These are phyloP conservation scores for Suillus tomentosus DNA, from an alignment of 768 basidiomycete genomes.

Conservation along the genomic window DNA sequence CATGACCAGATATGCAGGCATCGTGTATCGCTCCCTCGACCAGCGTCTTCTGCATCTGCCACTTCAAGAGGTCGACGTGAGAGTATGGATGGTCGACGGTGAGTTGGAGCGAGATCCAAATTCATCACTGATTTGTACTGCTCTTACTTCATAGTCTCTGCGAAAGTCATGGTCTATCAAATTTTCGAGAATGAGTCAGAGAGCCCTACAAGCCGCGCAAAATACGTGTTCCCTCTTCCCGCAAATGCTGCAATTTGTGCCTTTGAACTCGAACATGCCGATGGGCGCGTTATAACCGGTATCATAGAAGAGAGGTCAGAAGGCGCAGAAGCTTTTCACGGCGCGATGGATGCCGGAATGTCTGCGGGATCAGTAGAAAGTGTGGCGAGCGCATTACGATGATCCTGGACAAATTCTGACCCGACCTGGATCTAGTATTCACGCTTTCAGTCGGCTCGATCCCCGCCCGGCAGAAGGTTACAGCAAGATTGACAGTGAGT, in stretches of 20 bases:
- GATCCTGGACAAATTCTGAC: not conserved
- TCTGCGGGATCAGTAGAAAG: slow-evolving; percentile 47
- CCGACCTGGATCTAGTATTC: slow-evolving; percentile 42
- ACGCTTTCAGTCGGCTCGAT: slow-evolving; percentile 60
- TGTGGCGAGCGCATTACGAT: slow-evolving; percentile 29
- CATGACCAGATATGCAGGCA: slow-evolving; percentile 24
- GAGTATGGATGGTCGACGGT: slow-evolving; percentile 48
- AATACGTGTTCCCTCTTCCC: slow-evolving; percentile 63
- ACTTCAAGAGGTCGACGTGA: slow-evolving; percentile 43
- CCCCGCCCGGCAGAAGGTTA: slow-evolving; percentile 42
- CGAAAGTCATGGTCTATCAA: slow-evolving; percentile 44
- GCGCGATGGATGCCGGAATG: slow-evolving; percentile 42
- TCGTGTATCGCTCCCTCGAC: slow-evolving; percentile 33
- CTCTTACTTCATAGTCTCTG: slow-evolving; percentile 38
- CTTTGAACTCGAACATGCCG: slow-evolving; percentile 49
- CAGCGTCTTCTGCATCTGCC: slow-evolving; percentile 34
- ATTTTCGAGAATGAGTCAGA: slow-evolving; percentile 42
- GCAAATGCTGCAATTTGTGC: slow-evolving; percentile 53
- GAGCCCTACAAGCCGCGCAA: slow-evolving; percentile 43
- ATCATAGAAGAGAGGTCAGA: slow-evolving; percentile 48
- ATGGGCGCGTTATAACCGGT: slow-evolving; percentile 45
- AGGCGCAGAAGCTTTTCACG: slow-evolving; percentile 43
- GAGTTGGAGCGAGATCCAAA: not conserved
- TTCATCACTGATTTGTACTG: slow-evolving; percentile 5
- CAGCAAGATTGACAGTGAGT: slow-evolving; percentile 45